Conservation (phyloP, 495 filamentous ascomycete genomes). For the Xylaria flabelliformis region DNA sequence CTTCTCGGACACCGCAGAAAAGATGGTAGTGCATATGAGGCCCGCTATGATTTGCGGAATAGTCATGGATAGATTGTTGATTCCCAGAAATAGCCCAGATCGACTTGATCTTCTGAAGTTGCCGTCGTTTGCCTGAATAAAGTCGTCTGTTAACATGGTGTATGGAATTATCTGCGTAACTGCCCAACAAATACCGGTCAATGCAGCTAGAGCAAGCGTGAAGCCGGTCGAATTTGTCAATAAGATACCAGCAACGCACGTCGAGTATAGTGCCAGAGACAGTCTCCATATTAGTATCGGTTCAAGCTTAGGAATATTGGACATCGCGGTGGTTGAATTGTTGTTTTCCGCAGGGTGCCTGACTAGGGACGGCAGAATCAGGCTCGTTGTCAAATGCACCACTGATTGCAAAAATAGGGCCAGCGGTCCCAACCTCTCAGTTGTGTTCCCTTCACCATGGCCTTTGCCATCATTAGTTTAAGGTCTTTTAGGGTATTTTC, state of each 20-base stretch:
- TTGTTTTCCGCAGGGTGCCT: background rate
- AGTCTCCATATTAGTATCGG: background rate
- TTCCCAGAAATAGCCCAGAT: constrained; percentile 4
- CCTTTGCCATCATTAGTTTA: background rate
- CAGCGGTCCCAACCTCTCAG: constrained; percentile 10
- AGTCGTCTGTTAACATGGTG: constrained; percentile 10
- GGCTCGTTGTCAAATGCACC: constrained; percentile 5
- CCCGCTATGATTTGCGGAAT: constrained; percentile 14
- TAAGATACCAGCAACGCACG: constrained; percentile 2
- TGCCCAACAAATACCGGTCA: background rate
- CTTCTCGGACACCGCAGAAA: constrained; percentile 9
- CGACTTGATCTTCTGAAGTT: background rate
- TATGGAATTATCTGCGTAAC: constrained; percentile 10
- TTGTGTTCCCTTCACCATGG: background rate
- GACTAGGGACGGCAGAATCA: background rate
- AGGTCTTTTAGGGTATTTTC: background rate
- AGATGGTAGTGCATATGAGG: background rate
- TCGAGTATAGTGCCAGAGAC: background rate
- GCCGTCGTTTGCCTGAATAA: background rate
- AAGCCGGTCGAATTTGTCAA: background rate
- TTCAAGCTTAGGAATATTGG: background rate
- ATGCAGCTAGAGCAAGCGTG: background rate
- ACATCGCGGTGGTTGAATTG: background rate
- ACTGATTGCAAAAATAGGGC: constrained; percentile 12
- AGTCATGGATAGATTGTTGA: constrained; percentile 4